Base-by-base conservation (phyloP, 106 monocot species). In the Acorus gramineus region DNA sequence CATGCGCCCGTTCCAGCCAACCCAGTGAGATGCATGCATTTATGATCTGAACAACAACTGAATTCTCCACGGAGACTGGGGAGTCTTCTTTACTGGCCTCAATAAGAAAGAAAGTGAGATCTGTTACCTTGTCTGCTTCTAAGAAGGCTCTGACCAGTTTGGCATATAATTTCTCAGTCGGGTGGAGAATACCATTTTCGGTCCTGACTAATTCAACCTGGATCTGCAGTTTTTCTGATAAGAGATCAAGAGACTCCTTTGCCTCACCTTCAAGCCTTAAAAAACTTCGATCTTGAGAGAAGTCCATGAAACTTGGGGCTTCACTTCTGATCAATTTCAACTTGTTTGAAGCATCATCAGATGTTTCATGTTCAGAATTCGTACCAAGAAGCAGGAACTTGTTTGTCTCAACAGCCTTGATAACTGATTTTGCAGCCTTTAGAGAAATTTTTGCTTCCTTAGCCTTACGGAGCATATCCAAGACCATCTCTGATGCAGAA, bases 141-240 rank as follows among this genome's bases (percentile, higher is more conserved):
- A 99, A 53, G 62, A 86, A 92, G 65, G 74, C 80, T 62, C 71
- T 79, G 50, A 82, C 88, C 62, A 92, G 88, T 66, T 92, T 99
- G 6, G 98, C 92, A 66, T 99, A 92, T 8, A 92, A 74, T 78
- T 79, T 86, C 64, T 84, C 89, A 28, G 88, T 86, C 71, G 98
- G 98, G 70, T 99, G 77, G n/a, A 92, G 85, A 74, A 99, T 84
- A 8, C 90, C 98, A 72, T 66, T 11, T 59, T 88, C 80, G 43
- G 77, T 81, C 70, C 66, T 84, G 52, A 98, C 88, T 42, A 98
- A 57, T 53, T 86, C 81, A 57, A 71, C 62, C 45, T 82, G 80
- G 2, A 69, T 65, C 14, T 79, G 83, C 63, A 92, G 69, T 48
- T 77, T 86, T 43, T 79, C 72, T 48, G 77, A 81, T 64, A 88